These are phyloP conservation scores for Wallemia hederae DNA, from an alignment of 1,284 basidiomycete species.

Conservation along the genomic window DNA sequence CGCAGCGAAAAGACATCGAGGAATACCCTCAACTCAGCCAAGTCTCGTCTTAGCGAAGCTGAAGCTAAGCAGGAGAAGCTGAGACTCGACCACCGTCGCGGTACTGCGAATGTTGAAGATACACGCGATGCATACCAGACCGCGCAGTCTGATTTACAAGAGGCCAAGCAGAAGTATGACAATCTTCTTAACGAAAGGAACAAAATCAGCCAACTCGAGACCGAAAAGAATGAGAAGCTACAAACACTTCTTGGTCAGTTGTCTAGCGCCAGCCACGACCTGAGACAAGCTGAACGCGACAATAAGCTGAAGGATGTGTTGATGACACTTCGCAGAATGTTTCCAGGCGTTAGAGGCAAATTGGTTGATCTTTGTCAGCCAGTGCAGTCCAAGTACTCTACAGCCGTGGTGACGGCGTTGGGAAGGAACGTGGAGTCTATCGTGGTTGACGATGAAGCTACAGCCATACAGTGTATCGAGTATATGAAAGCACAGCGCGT, in stretches of 20 bases:
- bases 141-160: constrained; percentile 28
- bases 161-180: constrained; percentile 36
- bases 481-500: constrained; percentile 84
- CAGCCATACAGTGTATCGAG: constrained; percentile 92
- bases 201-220: constrained; percentile 48
- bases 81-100: constrained; percentile 13
- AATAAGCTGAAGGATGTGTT: constrained; percentile 58
- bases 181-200: constrained; percentile 42
- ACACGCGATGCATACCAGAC: constrained; percentile 17
- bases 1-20: constrained; percentile 49
- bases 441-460: constrained; percentile 85
- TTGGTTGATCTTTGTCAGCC: constrained; percentile 81
- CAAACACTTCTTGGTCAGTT: constrained; percentile 55
- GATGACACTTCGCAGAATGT: constrained; percentile 49
- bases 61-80: constrained; percentile 25
- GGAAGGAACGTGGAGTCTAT: constrained; percentile 86
- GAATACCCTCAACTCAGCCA: constrained; percentile 23
- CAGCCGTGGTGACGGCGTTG: constrained; percentile 75
- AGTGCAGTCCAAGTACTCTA: constrained; percentile 68
- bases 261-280: constrained; percentile 59
- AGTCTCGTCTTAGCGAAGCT: neutral
- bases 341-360: constrained; percentile 68
- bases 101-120: constrained; percentile 26
- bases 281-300: constrained; percentile 58
- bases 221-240: constrained; percentile 71